These are phyloP conservation scores for Ichthyophthirius multifiliis DNA, from an alignment of 169 alveolate genomes.

Conservation along the genomic window DNA sequence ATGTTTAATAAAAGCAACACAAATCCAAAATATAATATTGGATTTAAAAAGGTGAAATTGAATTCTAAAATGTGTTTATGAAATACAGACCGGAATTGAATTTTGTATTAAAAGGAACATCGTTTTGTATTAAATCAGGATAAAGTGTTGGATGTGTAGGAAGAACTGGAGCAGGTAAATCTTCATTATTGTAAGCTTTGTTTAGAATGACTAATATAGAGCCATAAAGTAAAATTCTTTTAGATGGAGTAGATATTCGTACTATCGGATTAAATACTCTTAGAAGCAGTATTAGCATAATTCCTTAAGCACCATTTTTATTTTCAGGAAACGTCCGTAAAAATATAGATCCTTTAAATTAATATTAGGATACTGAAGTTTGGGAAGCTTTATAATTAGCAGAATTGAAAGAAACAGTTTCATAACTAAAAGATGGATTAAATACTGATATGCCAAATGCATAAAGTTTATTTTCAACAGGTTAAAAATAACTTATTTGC, in stretches of 20 bases:
- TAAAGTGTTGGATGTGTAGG: slow-evolving; percentile 91
- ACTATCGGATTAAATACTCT: slow-evolving; percentile 5
- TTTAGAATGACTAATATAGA: slow-evolving; percentile 62
- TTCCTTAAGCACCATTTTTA: slow-evolving; percentile 84
- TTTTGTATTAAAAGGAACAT: slow-evolving; percentile 42
- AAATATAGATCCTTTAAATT: slow-evolving; percentile 78
- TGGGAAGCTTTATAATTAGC: slow-evolving; percentile 38
- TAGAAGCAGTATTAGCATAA: slow-evolving; percentile 58
- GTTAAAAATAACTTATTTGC: slow-evolving; percentile 72
- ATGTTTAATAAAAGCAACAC: neutral
- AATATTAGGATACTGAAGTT: slow-evolving; percentile 46
- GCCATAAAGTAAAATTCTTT: neutral
- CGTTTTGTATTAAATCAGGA: slow-evolving; percentile 48
- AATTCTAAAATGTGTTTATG: slow-evolving; percentile 51
- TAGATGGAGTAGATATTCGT: slow-evolving; percentile 22
- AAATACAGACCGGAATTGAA: slow-evolving; percentile 55
- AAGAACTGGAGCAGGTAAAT: slow-evolving; percentile 97
- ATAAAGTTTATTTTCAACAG: slow-evolving; percentile 39
- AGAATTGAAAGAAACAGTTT: slow-evolving; percentile 7
- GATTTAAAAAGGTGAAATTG: slow-evolving; percentile 32
- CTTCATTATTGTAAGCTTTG: slow-evolving; percentile 85
- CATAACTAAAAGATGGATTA: neutral
- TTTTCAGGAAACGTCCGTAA: slow-evolving; percentile 72
- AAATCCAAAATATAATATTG: neutral
- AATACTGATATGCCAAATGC: slow-evolving; percentile 13